Conservation (phyloP, 148 eudicot species). For the Chenopodium quinoa region DNA sequence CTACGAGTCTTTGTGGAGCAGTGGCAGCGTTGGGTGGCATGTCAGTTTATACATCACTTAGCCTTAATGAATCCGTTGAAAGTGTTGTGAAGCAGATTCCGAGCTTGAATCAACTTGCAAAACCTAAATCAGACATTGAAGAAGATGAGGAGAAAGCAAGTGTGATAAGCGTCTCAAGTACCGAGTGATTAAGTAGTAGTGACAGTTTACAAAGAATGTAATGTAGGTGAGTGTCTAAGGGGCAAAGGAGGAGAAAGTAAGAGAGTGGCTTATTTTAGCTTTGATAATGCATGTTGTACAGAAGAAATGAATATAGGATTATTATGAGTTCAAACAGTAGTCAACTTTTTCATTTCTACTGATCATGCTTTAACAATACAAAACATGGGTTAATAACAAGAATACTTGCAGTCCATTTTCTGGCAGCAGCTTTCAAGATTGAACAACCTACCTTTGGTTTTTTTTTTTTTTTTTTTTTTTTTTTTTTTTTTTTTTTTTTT, state of each 20-base stretch:
- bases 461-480: too few species aligned
- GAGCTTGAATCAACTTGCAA: conserved; percentile 35
- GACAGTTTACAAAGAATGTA: background rate
- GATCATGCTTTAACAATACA: background rate
- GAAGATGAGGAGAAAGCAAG: conserved; percentile 37
- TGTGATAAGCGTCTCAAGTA: conserved; percentile 32
- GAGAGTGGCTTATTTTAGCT: conserved; percentile 7
- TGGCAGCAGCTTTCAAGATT: too few species aligned
- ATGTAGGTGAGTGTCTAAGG: background rate
- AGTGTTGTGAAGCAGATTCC: conserved; percentile 28
- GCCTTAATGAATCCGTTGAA: conserved; percentile 42
- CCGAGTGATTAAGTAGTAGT: conserved; percentile 23
- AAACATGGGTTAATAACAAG: too few species aligned
- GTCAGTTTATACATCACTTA: conserved; percentile 75
- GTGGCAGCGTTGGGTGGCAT: conserved; percentile 72
- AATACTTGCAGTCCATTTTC: too few species aligned
- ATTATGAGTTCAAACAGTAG: background rate
- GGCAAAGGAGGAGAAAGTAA: background rate
- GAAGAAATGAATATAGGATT: background rate
- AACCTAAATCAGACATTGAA: conserved; percentile 48
- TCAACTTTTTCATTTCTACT: background rate
- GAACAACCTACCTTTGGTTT: too few species aligned
- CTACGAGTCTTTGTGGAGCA: conserved; percentile 68
- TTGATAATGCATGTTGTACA: conserved; percentile 20
- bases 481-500: too few species aligned